Percentiles rank a stretch among this genome's conserved stretches.
Conservation (phyloP, 2,329 filamentous ascomycete species). For the Davidsoniella eucalypti region DNA sequence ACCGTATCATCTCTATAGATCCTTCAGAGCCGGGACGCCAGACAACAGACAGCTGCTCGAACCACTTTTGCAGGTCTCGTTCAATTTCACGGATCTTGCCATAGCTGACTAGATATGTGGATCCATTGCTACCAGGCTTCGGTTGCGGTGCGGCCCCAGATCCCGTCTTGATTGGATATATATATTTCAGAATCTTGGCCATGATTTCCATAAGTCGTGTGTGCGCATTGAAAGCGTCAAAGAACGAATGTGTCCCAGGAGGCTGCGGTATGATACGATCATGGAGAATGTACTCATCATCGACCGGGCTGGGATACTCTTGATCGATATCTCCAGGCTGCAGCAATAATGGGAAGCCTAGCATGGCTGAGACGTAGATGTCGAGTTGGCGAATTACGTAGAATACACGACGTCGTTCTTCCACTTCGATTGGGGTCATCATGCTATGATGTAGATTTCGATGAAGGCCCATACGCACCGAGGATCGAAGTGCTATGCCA, state of each 20-base stretch:
- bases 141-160: not conserved
- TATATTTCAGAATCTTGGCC: conserved; percentile 44
- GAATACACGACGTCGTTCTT: conserved; percentile 47
- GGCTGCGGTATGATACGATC: conserved; percentile 36
- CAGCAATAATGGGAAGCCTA: conserved; percentile 49
- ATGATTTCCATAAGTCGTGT: conserved; percentile 47
- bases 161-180: conserved; percentile 30
- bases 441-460: conserved; percentile 50
- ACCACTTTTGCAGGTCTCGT: conserved; percentile 45
- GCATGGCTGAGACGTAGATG: conserved; percentile 49
- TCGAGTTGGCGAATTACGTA: conserved; percentile 56
- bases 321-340: conserved; percentile 51
- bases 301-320: conserved; percentile 44
- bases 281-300: conserved; percentile 50
- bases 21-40: conserved; percentile 69
- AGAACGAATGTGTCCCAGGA: conserved; percentile 41
- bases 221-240: conserved; percentile 50
- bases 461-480: conserved; percentile 64
- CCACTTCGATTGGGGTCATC: conserved; percentile 45
- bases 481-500: conserved; percentile 58
- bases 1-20: conserved; percentile 59
- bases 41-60: conserved; percentile 50
- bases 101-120: conserved; percentile 46
- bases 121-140: conserved; percentile 20
- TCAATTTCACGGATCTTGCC: conserved; percentile 48